These are phyloP conservation scores for Bruguiera sexangula DNA, from an alignment of 345 rosid genomes.

Conservation along the genomic window DNA sequence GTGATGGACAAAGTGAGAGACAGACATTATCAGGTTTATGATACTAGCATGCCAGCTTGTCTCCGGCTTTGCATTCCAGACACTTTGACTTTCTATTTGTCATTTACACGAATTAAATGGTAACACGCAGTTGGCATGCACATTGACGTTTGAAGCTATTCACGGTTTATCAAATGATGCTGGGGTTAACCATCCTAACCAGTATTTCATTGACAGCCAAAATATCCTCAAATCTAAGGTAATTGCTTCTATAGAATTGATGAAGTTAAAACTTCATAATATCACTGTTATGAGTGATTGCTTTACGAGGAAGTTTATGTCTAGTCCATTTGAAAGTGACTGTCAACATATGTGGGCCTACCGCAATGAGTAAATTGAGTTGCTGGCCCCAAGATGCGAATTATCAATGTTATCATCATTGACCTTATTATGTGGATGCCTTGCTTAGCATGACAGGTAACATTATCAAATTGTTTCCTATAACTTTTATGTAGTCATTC, in stretches of 20 bases:
- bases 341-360: too few relatives aligned
- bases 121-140: slow-evolving; percentile 77
- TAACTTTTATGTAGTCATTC: not conserved
- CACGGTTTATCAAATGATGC: slow-evolving; percentile 65
- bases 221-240: slow-evolving; percentile 66
- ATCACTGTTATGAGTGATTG: too few relatives aligned
- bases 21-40: slow-evolving; percentile 74
- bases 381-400: not conserved
- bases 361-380: not conserved
- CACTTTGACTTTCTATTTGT: not conserved
- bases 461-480: too few relatives aligned
- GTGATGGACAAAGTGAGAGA: slow-evolving; percentile 76
- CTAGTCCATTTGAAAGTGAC: too few relatives aligned
- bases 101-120: slow-evolving; percentile 1
- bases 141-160: slow-evolving; percentile 79
- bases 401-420: not conserved
- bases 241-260: not conserved
- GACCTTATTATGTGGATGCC: not conserved
- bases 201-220: slow-evolving; percentile 80
- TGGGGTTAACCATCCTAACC: slow-evolving; percentile 92
- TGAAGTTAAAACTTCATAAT: not conserved
- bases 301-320: too few relatives aligned
- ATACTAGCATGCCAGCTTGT: not conserved
- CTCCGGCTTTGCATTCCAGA: slow-evolving; percentile 8
- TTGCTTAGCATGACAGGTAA: too few relatives aligned